Conservation (phyloP, 148 eudicot species). For the Camellia granthamiana region DNA sequence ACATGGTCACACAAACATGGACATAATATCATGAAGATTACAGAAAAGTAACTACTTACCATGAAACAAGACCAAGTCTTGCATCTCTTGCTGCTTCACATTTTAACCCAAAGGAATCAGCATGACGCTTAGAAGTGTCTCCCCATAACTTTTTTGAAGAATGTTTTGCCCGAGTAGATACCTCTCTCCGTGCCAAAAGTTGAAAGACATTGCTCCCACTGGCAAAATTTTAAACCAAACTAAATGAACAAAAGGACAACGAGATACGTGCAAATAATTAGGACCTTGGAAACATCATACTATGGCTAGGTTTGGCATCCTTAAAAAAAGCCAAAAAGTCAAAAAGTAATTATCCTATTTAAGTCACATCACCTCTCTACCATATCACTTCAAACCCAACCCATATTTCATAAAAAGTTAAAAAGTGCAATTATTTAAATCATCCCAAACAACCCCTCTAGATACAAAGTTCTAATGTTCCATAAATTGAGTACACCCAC, state of each 20-base stretch:
- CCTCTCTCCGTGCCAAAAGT: constrained; percentile 76
- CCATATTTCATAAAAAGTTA: too few relatives aligned
- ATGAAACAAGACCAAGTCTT: constrained; percentile 67
- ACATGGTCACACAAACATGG: neutral
- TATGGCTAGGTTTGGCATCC: neutral
- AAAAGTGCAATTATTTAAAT: too few relatives aligned
- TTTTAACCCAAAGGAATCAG: constrained; percentile 32
- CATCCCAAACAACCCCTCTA: neutral
- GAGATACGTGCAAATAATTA: neutral
- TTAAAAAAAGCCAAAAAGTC: too few relatives aligned
- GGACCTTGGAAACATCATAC: neutral
- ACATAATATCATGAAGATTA: neutral
- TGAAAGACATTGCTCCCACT: constrained; percentile 60
- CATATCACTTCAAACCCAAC: too few relatives aligned
- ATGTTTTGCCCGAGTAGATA: constrained; percentile 59
- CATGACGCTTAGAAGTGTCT: constrained; percentile 29
- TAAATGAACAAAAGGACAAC: constrained; percentile 10
- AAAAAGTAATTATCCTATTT: too few relatives aligned
- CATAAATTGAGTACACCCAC: neutral
- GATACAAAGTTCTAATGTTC: neutral
- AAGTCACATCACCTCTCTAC: too few relatives aligned
- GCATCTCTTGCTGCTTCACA: constrained; percentile 60
- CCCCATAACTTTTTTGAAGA: constrained; percentile 56
- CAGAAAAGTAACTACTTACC: constrained; percentile 40
- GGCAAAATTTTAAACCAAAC: constrained; percentile 18